These are phyloP conservation scores for Tylopilus plumbeoviolaceoides DNA, from an alignment of 768 basidiomycete species.

Conservation along the genomic window DNA sequence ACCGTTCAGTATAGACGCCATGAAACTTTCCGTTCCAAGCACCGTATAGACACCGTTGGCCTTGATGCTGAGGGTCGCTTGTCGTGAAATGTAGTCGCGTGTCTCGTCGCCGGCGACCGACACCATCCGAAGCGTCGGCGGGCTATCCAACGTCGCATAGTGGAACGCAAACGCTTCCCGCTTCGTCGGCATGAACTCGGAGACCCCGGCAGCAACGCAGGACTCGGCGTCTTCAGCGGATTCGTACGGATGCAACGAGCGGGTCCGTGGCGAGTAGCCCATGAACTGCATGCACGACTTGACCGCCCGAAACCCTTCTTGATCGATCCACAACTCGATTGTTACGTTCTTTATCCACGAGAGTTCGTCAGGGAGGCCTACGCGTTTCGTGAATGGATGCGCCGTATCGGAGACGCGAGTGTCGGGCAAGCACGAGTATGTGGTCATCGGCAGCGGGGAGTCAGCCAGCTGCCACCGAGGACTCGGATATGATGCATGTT, in stretches of 20 bases:
- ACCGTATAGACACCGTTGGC: constrained; percentile 74
- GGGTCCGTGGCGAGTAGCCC: constrained; percentile 41
- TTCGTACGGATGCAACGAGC: constrained; percentile 26
- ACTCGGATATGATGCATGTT: background rate
- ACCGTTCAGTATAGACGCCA: constrained; percentile 13
- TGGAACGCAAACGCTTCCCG: constrained; percentile 67
- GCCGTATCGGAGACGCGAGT: constrained; percentile 1
- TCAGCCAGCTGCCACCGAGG: constrained; percentile 16
- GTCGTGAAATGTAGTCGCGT: constrained; percentile 71
- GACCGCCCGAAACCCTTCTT: constrained; percentile 74
- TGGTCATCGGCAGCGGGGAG: constrained; percentile 2
- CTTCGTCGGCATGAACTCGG: constrained; percentile 60
- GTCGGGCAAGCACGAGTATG: constrained; percentile 4
- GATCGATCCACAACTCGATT: constrained; percentile 73
- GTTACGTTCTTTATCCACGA: constrained; percentile 51
- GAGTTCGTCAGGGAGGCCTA: constrained; percentile 36
- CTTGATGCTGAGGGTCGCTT: constrained; percentile 67
- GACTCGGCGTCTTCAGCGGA: constrained; percentile 25
- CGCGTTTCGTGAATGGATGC: constrained; percentile 11
- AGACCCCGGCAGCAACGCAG: constrained; percentile 43
- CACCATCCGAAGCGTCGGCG: constrained; percentile 68
- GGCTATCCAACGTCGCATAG: constrained; percentile 59
- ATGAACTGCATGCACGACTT: constrained; percentile 55
- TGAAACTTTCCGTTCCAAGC: constrained; percentile 54
- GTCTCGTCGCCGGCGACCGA: constrained; percentile 63